These are phyloP conservation scores for Fusarium multiceps DNA, from an alignment of 2,329 filamentous ascomycete species.

Conservation along the genomic window DNA sequence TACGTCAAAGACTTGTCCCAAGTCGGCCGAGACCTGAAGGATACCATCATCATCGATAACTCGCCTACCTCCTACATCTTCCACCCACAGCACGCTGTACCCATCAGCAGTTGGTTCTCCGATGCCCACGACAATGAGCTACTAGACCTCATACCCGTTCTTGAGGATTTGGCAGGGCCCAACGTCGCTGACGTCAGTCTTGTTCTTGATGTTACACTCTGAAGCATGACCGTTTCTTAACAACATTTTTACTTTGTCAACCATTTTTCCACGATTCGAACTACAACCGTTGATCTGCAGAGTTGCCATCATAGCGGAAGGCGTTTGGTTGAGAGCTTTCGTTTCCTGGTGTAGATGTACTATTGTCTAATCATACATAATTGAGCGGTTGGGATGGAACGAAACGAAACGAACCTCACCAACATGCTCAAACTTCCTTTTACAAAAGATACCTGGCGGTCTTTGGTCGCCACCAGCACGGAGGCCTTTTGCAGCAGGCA, in stretches of 20 bases:
- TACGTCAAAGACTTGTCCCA: conserved; percentile 99
- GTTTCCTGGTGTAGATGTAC: conserved; percentile 63
- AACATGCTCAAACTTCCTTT: conserved; percentile 39
- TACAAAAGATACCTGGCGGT: conserved; percentile 39
- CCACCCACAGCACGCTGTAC: conserved; percentile 97
- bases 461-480: conserved; percentile 28
- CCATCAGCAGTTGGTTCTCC: conserved; percentile 99
- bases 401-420: conserved; percentile 39
- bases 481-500: conserved; percentile 45
- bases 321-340: conserved; percentile 64
- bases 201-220: conserved; percentile 90
- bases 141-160: conserved; percentile 94
- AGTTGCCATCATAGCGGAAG: conserved; percentile 64
- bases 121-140: conserved; percentile 99
- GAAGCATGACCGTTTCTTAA: conserved; percentile 54
- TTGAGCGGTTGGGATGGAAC: conserved; percentile 44
- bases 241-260: conserved; percentile 48
- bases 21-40: conserved; percentile 92
- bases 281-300: conserved; percentile 51
- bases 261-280: conserved; percentile 46
- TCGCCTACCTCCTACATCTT: conserved; percentile 99
- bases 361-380: conserved; percentile 64
- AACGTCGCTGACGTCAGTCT: conserved; percentile 96
- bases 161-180: conserved; percentile 91
- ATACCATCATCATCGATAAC: conserved; percentile 99